These are phyloP conservation scores for Cadophora gregata DNA, from an alignment of 2,329 filamentous ascomycete species.

Conservation along the genomic window DNA sequence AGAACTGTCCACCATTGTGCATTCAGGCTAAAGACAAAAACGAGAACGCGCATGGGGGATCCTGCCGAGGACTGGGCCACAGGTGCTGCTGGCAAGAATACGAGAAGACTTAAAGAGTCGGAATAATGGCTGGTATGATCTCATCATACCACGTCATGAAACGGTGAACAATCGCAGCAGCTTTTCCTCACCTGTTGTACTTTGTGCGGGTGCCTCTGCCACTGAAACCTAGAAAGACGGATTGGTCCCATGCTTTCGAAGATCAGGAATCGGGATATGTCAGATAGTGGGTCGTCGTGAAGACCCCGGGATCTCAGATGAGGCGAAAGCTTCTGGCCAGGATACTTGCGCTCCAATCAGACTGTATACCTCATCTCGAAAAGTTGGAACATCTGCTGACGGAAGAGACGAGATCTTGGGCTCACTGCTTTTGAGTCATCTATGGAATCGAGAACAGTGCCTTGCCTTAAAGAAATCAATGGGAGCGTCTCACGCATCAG, in stretches of 20 bases:
- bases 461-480: too few relatives aligned
- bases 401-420: neutral
- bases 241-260: constrained; percentile 2
- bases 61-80: neutral
- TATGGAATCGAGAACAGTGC: neutral
- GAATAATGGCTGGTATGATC: neutral
- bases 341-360: neutral
- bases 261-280: constrained; percentile 11
- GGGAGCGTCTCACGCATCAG: too few relatives aligned
- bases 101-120: neutral
- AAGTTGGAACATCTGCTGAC: neutral
- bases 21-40: neutral
- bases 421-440: neutral
- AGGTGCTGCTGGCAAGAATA: neutral
- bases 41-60: neutral
- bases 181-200: neutral
- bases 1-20: neutral
- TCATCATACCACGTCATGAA: neutral
- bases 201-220: neutral
- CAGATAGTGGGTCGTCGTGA: neutral
- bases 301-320: neutral
- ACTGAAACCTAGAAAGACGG: neutral
- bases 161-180: neutral
- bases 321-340: neutral
- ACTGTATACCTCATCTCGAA: neutral